These are phyloP conservation scores for Phalaenopsis equestris DNA, from an alignment of 106 monocot species.

Conservation along the genomic window DNA sequence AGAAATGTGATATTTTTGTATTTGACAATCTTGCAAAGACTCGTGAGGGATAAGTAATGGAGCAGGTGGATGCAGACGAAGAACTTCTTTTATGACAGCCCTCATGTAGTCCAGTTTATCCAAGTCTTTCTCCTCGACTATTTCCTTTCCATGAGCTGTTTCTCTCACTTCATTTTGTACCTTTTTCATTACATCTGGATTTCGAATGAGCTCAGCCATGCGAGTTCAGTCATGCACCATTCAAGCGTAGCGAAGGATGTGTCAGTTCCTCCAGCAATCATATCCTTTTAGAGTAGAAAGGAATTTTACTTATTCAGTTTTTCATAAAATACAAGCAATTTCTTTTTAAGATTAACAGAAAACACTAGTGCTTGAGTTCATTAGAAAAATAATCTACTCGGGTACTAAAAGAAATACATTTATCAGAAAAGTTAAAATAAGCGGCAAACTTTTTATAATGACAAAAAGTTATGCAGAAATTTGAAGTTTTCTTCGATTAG, in stretches of 20 bases:
- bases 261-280: background rate
- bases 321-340: background rate
- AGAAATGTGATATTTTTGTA: conserved; percentile 9
- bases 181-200: background rate
- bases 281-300: background rate
- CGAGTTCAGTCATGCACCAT: background rate
- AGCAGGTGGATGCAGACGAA: background rate
- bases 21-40: conserved; percentile 17
- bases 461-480: no score
- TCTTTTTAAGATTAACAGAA: background rate
- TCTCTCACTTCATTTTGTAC: background rate
- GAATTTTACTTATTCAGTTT: no score
- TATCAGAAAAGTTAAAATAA: no score
- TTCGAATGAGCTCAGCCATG: background rate
- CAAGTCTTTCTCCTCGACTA: conserved; percentile 8
- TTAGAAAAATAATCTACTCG: no score
- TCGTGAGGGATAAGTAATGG: conserved; percentile 12
- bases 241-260: background rate
- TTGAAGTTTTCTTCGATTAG: no score
- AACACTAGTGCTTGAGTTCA: no score
- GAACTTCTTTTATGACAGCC: no score
- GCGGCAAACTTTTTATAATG: no score
- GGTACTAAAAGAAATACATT: no score
- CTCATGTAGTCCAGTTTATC: conserved; percentile 12
- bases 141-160: background rate